Conservation (phyloP, 192 early-diverging fungal genomes). For the Coemansia pectinata region DNA sequence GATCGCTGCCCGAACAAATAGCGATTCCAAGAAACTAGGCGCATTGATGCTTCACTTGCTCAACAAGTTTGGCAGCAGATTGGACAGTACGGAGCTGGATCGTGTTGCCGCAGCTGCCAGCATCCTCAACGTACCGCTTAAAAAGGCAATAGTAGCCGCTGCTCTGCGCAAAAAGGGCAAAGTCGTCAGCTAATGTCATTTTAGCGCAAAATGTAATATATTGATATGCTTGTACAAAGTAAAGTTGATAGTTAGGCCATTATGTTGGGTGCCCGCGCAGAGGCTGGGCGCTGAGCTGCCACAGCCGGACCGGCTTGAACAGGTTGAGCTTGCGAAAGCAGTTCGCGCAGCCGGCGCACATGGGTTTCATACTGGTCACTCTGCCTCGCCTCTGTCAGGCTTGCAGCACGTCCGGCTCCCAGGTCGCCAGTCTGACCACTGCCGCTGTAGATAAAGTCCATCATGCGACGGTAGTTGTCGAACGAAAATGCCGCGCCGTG, state of each 20-base stretch:
- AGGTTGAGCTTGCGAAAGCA: background rate
- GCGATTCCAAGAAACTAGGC: constrained; percentile 34
- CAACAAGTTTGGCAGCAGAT: constrained; percentile 35
- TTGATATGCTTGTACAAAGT: background rate
- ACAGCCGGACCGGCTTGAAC: background rate
- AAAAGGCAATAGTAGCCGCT: constrained; percentile 23
- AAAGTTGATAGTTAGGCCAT: background rate
- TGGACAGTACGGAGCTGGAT: constrained; percentile 16
- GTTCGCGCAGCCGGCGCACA: background rate
- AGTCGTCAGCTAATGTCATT: background rate
- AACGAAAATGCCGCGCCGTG: constrained; percentile 65
- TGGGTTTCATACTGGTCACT: background rate
- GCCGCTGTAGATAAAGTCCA: constrained; percentile 68
- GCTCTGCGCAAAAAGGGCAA: constrained; percentile 15
- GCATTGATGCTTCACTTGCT: constrained; percentile 41
- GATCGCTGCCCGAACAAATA: background rate
- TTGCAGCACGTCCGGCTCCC: constrained; percentile 24
- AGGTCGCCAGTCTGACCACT: constrained; percentile 25
- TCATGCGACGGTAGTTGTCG: constrained; percentile 78
- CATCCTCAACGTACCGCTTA: constrained; percentile 29
- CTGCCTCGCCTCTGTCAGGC: constrained; percentile 20
- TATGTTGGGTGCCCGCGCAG: background rate
- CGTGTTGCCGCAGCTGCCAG: constrained; percentile 21
- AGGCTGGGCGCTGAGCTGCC: background rate
- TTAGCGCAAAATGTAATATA: background rate